A percentile compares a stretch with the other conserved stretches of the same genome.
phyloP scores from a whole-genome alignment of 1,139 yeast species.

The Lodderomyces beijingensis region DNA sequence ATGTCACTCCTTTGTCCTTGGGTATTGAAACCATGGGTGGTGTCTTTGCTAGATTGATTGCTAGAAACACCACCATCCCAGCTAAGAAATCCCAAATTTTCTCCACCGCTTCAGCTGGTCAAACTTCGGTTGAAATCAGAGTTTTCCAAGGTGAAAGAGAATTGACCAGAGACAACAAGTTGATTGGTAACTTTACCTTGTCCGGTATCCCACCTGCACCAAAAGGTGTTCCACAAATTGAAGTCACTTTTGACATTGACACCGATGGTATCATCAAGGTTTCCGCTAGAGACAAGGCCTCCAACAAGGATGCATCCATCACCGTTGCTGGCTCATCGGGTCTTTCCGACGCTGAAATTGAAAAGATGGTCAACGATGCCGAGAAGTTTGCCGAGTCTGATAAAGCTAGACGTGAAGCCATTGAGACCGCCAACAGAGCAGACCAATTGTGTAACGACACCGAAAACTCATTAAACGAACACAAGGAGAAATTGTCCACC shows the following conservation, averaged over 20 bases:
- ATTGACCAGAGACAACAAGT: constrained; percentile 96
- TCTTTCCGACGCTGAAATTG: constrained; percentile 92
- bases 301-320: constrained; percentile 97
- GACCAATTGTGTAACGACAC: constrained; percentile 96
- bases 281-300: constrained; percentile 97
- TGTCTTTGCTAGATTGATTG: constrained; percentile 94
- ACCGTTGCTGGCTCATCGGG: constrained; percentile 99
- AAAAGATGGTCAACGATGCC: constrained; percentile 97
- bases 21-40: constrained; percentile 99
- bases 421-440: constrained; percentile 95
- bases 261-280: constrained; percentile 99
- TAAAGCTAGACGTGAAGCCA: constrained; percentile 90
- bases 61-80: constrained; percentile 97
- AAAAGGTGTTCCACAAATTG: constrained; percentile 99
- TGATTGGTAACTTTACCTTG: constrained; percentile 95
- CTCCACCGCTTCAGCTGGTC: constrained; percentile 99
- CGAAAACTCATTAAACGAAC: constrained; percentile 89
- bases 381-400: constrained; percentile 97
- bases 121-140: constrained; percentile 97
- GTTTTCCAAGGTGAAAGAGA: constrained; percentile 99
- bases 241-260: constrained; percentile 95
- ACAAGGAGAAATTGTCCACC: constrained; percentile 87
- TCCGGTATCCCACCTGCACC: constrained; percentile 99
- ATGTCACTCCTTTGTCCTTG: constrained; percentile 95
- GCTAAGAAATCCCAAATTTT: constrained; percentile 95